A percentile compares a stretch with the other conserved stretches of the same genome.
Evolutionary conservation across 495 filamentous ascomycete genomes (phyloP).

Genomic region (Glarea lozoyensis): DNA sequence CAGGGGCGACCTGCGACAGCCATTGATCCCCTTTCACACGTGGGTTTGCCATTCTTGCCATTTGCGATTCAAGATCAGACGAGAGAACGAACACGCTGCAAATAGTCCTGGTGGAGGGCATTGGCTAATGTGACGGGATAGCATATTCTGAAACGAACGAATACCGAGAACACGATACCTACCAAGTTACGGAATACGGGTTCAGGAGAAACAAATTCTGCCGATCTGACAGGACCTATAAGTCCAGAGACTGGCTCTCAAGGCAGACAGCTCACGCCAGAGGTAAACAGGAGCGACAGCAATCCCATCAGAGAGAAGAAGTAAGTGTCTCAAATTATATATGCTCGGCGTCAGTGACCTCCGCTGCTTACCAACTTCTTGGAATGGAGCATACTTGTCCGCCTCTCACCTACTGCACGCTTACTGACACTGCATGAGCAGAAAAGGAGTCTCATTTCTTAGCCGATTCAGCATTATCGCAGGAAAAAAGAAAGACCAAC

Average conservation of each 20-base stretch:
- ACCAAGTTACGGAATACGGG: constrained; percentile 49
- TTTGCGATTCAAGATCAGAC: neutral
- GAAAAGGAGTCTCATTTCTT: constrained; percentile 84
- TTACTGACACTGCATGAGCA: too few relatives aligned
- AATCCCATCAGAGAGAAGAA: constrained; percentile 33
- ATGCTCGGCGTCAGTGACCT: neutral
- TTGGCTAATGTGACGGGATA: constrained; percentile 10
- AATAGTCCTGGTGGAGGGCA: neutral
- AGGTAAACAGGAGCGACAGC: constrained; percentile 30
- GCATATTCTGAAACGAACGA: constrained; percentile 75
- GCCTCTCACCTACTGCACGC: too few relatives aligned
- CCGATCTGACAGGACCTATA: constrained; percentile 43
- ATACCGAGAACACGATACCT: constrained; percentile 62
- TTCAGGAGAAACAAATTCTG: constrained; percentile 39
- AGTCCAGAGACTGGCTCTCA: constrained; percentile 28
- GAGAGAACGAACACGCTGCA: too few relatives aligned
- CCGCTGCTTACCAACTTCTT: constrained; percentile 5
- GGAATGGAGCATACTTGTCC: constrained; percentile 1
- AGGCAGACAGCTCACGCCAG: constrained; percentile 23
- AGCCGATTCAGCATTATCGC: constrained; percentile 72
- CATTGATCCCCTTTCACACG: constrained; percentile 50
- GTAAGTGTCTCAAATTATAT: constrained; percentile 22
- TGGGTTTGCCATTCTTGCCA: constrained; percentile 23
- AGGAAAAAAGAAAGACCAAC: constrained; percentile 61
- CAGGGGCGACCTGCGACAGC: constrained; percentile 20